Base-by-base conservation (phyloP, 306 rosid species). In the Cucumis cinereus region DNA sequence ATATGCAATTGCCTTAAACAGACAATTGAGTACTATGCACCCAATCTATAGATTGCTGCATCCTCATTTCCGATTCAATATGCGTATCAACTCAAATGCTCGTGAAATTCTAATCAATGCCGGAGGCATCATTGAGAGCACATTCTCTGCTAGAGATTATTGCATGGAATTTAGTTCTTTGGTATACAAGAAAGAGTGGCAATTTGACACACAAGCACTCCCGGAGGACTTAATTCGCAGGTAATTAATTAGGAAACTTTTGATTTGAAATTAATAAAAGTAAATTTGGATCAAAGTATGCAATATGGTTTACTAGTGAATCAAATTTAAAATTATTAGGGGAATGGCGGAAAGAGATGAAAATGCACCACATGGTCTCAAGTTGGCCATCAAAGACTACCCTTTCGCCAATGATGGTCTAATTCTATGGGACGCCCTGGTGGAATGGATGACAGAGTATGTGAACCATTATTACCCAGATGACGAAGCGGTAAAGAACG, bases 1-100 rank as follows among this genome's bases (percentile, higher is more conserved):
- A 0, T 93, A 93, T 24, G 82, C 90, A 14, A 89, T 93, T 0
- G 98, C 96, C 16, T 50, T 94, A 30, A 79, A 87, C 49, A 84
- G 98, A 9, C 98, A 91, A 63, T 83, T 93, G 1, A 93, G 98
- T 82, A 87, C 38, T 24, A 80, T 90, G 89, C 98, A 93, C 33
- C 98, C 97, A 10, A 88, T 93, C 75, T 89, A 89, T 45, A 90
- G 87, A 77, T 58, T 93, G 1, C 49, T 93, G 24, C 92, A 86
- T 35, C 98, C 98, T 4, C 98, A 93, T 81, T 90, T 93, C 45
- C 79, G 97, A 24, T 93, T 84, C 82, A 93, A 92, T 0, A 85
- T 90, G 94, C 91, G 89, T 76, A 93, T 90, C 43, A 93, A 93
- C 41, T 85, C 91, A 0, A 85, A 88, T 2, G 98, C 97, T 23